phyloP scores from a whole-genome alignment of 768 basidiomycete genomes.

The Calocybe cyanea region DNA sequence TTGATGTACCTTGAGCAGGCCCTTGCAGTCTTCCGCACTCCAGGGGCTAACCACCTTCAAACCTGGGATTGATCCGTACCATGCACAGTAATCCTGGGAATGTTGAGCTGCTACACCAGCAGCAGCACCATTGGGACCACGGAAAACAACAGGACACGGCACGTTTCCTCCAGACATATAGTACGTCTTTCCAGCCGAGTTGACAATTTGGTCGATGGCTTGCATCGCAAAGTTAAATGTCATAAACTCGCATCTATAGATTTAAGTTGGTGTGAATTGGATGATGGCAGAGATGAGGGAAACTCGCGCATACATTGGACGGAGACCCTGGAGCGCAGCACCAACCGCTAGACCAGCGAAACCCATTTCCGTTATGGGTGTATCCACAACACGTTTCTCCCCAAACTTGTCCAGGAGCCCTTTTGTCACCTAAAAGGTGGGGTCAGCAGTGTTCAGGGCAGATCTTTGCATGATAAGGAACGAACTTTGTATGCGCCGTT shows the following conservation, averaged over 20 bases:
- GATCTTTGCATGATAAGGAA: slow-evolving; percentile 6
- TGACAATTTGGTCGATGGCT: slow-evolving; percentile 99
- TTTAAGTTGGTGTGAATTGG: slow-evolving; percentile 12
- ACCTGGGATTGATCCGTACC: slow-evolving; percentile 92
- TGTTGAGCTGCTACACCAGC: slow-evolving; percentile 96
- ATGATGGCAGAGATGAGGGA: slow-evolving; percentile 1
- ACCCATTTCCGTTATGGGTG: slow-evolving; percentile 97
- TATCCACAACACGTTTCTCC: slow-evolving; percentile 97
- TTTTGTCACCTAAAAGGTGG: slow-evolving; percentile 78
- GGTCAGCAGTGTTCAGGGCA: background rate
- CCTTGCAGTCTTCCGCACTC: slow-evolving; percentile 99
- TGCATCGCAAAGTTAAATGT: slow-evolving; percentile 99
- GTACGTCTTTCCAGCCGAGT: slow-evolving; percentile 99
- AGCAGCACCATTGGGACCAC: slow-evolving; percentile 98
- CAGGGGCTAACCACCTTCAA: slow-evolving; percentile 97
- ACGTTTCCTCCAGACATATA: slow-evolving; percentile 99
- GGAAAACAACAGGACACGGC: slow-evolving; percentile 98
- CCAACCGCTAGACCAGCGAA: slow-evolving; percentile 97
- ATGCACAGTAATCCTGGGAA: slow-evolving; percentile 95
- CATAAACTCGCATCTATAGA: slow-evolving; percentile 94
- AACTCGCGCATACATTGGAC: slow-evolving; percentile 68
- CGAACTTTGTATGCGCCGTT: slow-evolving; percentile 94
- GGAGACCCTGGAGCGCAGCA: slow-evolving; percentile 88
- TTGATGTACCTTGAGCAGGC: slow-evolving; percentile 79
- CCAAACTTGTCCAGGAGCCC: slow-evolving; percentile 99